Percentiles rank a stretch among this genome's conserved stretches.
Evolutionary conservation across 108 stramenopile genomes (phyloP).

Genomic region (Hondaea fermentalgiana): DNA sequence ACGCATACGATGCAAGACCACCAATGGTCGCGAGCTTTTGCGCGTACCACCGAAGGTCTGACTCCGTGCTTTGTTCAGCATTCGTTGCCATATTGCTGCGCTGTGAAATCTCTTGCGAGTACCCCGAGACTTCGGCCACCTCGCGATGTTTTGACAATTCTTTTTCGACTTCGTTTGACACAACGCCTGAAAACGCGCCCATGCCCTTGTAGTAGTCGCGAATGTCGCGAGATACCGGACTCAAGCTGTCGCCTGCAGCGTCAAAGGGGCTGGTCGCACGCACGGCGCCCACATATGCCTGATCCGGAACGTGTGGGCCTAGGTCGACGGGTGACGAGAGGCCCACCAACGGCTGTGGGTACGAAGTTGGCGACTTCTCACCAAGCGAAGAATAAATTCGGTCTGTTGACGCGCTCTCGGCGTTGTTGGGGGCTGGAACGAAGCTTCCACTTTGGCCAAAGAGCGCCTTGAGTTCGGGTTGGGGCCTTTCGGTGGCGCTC

Average conservation of each 20-base stretch:
- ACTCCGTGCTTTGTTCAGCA: not conserved
- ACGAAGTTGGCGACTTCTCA: not conserved
- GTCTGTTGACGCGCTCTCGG: not conserved
- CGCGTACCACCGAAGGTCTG: not conserved
- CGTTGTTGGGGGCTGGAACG: too few relatives aligned
- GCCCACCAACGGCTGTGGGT: not conserved
- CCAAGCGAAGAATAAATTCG: not conserved
- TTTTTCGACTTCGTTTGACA: not conserved
- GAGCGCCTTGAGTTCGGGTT: too few relatives aligned
- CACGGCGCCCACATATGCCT: not conserved
- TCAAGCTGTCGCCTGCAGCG: not conserved
- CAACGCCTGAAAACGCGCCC: not conserved
- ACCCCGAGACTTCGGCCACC: not conserved
- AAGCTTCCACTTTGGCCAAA: too few relatives aligned
- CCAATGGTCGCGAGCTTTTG: constrained; percentile 51
- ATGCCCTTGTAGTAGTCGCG: constrained; percentile 5
- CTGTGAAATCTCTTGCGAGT: not conserved
- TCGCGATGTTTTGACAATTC: not conserved
- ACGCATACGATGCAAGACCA: constrained; percentile 80
- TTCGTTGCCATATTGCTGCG: not conserved
- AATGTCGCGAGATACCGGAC: not conserved
- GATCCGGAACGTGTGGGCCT: not conserved
- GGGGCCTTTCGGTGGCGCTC: too few relatives aligned
- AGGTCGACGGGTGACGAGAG: not conserved
- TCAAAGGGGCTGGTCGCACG: not conserved